Evolutionary conservation across 2,329 filamentous ascomycete genomes (phyloP).

Genomic region (Periconia digitata): DNA sequence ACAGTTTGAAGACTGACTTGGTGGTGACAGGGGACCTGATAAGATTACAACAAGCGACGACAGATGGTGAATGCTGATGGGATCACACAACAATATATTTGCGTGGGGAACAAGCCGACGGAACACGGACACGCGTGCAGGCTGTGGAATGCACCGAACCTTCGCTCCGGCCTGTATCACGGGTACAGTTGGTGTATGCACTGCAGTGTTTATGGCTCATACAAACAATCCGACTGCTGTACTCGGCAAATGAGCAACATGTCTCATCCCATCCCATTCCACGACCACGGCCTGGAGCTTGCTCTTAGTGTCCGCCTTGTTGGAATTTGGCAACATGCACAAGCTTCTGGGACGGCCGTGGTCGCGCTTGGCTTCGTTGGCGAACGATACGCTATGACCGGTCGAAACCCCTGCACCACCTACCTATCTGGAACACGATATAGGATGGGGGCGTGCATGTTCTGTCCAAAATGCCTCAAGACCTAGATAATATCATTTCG

Average conservation of each 20-base stretch:
- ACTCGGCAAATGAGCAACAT: no score
- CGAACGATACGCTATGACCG: slow-evolving; percentile 5
- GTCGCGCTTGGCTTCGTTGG: slow-evolving; percentile 3
- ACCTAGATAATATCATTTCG: neutral
- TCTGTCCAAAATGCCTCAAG: no score
- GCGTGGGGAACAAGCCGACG: neutral
- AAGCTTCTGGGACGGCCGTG: slow-evolving; percentile 13
- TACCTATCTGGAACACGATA: slow-evolving; percentile 15
- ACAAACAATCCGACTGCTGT: no score
- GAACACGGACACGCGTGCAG: neutral
- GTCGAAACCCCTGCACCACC: slow-evolving; percentile 3
- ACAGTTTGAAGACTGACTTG: neutral
- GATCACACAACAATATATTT: no score
- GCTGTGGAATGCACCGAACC: neutral
- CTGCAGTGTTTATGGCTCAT: neutral
- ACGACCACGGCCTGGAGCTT: neutral
- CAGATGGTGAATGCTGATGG: neutral
- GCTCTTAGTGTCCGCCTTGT: no score
- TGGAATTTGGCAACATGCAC: slow-evolving; percentile 16
- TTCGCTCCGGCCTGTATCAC: neutral
- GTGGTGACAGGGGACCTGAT: neutral
- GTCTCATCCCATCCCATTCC: neutral
- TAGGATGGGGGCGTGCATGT: slow-evolving; percentile 6
- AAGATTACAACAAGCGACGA: neutral
- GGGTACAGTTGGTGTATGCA: neutral